phyloP scores from a whole-genome alignment of 1,284 basidiomycete species.

The Albatrellus sp. region DNA sequence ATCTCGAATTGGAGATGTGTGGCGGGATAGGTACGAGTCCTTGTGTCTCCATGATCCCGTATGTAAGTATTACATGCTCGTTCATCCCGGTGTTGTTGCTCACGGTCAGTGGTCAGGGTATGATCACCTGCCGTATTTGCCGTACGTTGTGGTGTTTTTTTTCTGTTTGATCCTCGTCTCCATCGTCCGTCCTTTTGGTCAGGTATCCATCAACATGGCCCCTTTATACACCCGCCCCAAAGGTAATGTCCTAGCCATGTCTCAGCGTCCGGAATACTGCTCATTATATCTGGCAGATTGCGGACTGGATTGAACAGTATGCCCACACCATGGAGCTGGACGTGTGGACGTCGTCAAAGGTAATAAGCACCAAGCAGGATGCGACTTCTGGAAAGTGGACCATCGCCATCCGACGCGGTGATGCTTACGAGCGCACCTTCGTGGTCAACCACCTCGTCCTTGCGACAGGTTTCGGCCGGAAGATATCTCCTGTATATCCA shows the following conservation, averaged over 20 bases:
- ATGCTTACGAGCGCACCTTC: conserved; percentile 32
- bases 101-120: conserved; percentile 11
- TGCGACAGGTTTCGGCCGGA: conserved; percentile 48
- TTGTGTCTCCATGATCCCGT: conserved; percentile 55
- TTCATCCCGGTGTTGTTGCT: conserved; percentile 2
- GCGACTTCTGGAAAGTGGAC: conserved; percentile 38
- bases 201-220: conserved; percentile 56
- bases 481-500: conserved; percentile 37
- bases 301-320: conserved; percentile 59
- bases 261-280: conserved; percentile 11
- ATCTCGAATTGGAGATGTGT: conserved; percentile 42
- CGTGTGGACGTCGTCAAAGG: conserved; percentile 47
- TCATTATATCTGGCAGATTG: conserved; percentile 30
- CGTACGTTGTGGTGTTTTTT: conserved; percentile 19
- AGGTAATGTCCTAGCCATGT: conserved; percentile 19
- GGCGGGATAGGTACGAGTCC: conserved; percentile 47
- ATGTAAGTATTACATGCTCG: conserved; percentile 27
- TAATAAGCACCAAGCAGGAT: conserved; percentile 33
- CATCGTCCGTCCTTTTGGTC: not conserved
- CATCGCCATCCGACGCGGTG: conserved; percentile 31
- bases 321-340: conserved; percentile 53
- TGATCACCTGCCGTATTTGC: conserved; percentile 34
- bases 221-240: conserved; percentile 42
- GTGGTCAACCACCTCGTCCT: conserved; percentile 47
- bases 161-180: not conserved